These are phyloP conservation scores for Sphaceloma murrayae DNA, from an alignment of 2,329 filamentous ascomycete genomes.

Conservation along the genomic window DNA sequence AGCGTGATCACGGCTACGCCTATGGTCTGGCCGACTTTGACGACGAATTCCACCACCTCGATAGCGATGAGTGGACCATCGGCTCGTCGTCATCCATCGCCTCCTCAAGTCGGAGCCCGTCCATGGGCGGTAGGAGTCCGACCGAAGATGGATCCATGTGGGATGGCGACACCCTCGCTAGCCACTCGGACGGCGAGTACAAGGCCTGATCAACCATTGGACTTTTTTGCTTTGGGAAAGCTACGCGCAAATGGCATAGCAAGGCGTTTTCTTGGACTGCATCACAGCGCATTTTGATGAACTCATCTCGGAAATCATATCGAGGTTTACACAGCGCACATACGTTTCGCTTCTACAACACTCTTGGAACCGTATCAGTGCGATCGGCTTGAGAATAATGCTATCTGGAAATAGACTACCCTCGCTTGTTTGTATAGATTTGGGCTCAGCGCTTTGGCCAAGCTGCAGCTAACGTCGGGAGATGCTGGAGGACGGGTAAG, in stretches of 20 bases:
- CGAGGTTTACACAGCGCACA: background rate
- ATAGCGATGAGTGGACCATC: constrained; percentile 84
- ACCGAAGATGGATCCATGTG: constrained; percentile 49
- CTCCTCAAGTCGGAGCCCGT: constrained; percentile 52
- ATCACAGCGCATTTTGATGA: constrained; percentile 5
- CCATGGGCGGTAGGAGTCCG: constrained; percentile 37
- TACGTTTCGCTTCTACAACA: background rate
- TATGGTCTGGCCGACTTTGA: constrained; percentile 47
- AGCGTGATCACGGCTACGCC: constrained; percentile 38
- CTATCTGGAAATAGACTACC: background rate
- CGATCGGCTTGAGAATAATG: background rate
- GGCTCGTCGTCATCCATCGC: constrained; percentile 72
- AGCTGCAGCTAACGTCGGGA: background rate
- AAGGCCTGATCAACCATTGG: constrained; percentile 16
- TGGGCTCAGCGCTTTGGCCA: background rate
- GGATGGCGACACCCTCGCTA: constrained; percentile 48
- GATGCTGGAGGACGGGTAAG: background rate
- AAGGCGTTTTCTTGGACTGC: constrained; percentile 8
- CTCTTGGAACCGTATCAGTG: background rate
- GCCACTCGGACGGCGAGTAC: constrained; percentile 34
- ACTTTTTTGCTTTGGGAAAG: background rate
- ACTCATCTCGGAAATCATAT: background rate
- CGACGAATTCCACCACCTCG: constrained; percentile 43
- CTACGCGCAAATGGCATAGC: constrained; percentile 15
- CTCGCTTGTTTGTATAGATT: background rate